Percentiles rank a stretch among this genome's conserved stretches.
Evolutionary conservation across 1,284 basidiomycete genomes (phyloP).

Genomic region (Pterulicium gracile): DNA sequence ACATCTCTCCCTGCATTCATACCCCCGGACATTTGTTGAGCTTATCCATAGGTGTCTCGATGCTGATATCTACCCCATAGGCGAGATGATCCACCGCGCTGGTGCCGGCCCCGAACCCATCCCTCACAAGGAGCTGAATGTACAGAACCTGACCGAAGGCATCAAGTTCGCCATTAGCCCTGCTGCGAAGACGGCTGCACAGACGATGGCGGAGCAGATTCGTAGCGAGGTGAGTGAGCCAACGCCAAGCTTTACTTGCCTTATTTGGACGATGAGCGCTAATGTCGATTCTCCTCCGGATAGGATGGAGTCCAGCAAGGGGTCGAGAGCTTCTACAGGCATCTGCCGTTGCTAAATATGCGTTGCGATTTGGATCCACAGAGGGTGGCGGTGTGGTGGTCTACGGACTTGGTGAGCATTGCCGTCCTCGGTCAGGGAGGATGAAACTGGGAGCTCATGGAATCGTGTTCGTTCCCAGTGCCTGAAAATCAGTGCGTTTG

Average conservation of each 20-base stretch:
- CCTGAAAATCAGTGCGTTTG: constrained; percentile 41
- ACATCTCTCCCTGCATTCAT: too few species aligned
- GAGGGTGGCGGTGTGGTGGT: constrained; percentile 49
- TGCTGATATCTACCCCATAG: constrained; percentile 12
- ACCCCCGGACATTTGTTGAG: too few species aligned
- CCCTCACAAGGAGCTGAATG: constrained; percentile 38
- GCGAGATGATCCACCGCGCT: constrained; percentile 47
- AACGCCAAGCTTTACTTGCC: too few species aligned
- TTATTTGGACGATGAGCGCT: too few species aligned
- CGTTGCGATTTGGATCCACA: constrained; percentile 44
- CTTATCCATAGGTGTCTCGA: too few species aligned
- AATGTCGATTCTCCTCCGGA: too few species aligned
- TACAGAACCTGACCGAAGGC: constrained; percentile 40
- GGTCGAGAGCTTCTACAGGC: constrained; percentile 47
- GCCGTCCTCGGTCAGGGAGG: background rate
- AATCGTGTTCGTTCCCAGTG: constrained; percentile 20
- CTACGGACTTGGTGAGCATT: constrained; percentile 28
- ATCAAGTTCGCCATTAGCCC: constrained; percentile 38
- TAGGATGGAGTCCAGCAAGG: constrained; percentile 40
- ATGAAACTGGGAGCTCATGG: too few species aligned
- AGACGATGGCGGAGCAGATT: constrained; percentile 40
- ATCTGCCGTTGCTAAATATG: constrained; percentile 53
- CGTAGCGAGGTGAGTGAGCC: constrained; percentile 30
- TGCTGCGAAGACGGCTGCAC: constrained; percentile 34
- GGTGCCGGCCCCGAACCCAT: constrained; percentile 56